Evolutionary conservation across 148 eudicot genomes (phyloP), one percentile per base, ranked within the genome.

Genomic region (Amaranthus cruentus): DNA sequence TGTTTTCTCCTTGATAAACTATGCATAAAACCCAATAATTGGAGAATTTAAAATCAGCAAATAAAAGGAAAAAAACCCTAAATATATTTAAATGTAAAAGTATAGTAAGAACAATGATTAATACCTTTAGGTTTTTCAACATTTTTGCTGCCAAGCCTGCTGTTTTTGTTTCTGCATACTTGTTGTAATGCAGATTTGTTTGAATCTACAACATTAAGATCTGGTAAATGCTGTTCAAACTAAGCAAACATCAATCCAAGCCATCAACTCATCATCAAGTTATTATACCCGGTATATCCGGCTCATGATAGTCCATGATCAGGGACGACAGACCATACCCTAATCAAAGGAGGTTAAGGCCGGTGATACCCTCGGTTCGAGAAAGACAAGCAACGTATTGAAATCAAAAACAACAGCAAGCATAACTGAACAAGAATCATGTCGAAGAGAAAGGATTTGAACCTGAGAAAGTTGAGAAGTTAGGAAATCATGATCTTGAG

Each of bases 61-160:
- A 68, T 46, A 63, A n/a, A 67, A 55, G 44, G 56, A 58, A 11
- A 55, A 28, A 28, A 28, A 72, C 9, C 42, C 47, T 56, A 44
- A 13, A 71, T 69, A 68, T 55, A 66, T 62, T 28, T 44, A 18
- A 71, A 58, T 38, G 57, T 59, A 49, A 59, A 70, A 69, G 59
- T 60, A 42, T 28, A 50, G 4, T 15, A 48, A 47, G 38, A 4
- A 4, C 3, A 43, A 0, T 14, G 2, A 52, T 28, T 28, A 28
- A 28, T 87, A 92, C 97, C 99, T 88, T 86, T 90, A 47, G 80
- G 84, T 73, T 84, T 92, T 70, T 85, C 92, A 43, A 78, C 84
- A 80, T 88, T 88, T 62, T 76, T 80, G 85, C 69, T 57, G 70
- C 38, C 38, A 28, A 64, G 58, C 72, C 64, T 55, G 73, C 79